Evolutionary conservation across 805 yeast species (phyloP).

Genomic region (Groenewaldozyma tartarivorans): DNA sequence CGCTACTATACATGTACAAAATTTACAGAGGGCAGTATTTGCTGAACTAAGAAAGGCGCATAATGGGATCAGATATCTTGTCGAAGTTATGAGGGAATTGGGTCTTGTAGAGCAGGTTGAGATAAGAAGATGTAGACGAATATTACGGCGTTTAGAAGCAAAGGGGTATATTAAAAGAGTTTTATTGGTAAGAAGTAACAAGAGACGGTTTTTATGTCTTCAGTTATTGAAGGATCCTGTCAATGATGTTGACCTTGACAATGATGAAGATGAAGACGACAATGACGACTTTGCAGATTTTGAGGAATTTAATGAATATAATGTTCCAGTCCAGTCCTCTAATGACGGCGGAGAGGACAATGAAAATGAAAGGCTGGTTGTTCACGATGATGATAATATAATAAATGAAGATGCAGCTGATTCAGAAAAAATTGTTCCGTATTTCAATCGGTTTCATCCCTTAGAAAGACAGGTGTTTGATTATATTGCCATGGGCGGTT

Average conservation of each 20-base stretch:
- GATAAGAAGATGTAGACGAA: slow-evolving; percentile 14
- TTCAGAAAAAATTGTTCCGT: slow-evolving; percentile 1
- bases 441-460: slow-evolving; percentile 50
- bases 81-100: slow-evolving; percentile 32
- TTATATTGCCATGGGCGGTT: slow-evolving; percentile 32
- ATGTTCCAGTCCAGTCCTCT: too few species aligned
- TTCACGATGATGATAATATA: slow-evolving; percentile 1
- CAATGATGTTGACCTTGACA: slow-evolving; percentile 24
- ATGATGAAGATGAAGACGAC: slow-evolving; percentile 19
- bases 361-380: slow-evolving; percentile 9
- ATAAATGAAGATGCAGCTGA: neutral
- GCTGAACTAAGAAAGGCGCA: slow-evolving; percentile 23
- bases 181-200: slow-evolving; percentile 27
- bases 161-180: slow-evolving; percentile 24
- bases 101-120: slow-evolving; percentile 21
- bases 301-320: slow-evolving; percentile 32
- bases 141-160: slow-evolving; percentile 20
- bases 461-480: slow-evolving; percentile 54
- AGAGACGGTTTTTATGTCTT: slow-evolving; percentile 26
- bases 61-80: slow-evolving; percentile 26
- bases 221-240: slow-evolving; percentile 24
- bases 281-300: too few species aligned
- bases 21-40: slow-evolving; percentile 20
- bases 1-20: slow-evolving; percentile 14
- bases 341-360: slow-evolving; percentile 21